Conservation (phyloP, 164 flowering plant genomes). For the Buxus sempervirens region DNA sequence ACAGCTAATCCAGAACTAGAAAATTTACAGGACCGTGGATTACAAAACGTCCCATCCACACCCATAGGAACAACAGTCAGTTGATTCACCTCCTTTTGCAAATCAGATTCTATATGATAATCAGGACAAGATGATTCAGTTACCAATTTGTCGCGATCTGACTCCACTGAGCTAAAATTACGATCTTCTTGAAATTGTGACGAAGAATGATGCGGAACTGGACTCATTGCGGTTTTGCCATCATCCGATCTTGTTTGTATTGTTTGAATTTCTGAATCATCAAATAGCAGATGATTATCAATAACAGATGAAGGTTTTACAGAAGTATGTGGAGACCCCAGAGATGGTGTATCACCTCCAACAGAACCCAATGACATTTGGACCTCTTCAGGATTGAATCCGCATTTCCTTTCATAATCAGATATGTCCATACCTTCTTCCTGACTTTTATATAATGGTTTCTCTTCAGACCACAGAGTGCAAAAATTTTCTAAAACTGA, state of each 20-base stretch:
- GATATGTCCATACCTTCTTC: constrained; percentile 13
- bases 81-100: constrained; percentile 16
- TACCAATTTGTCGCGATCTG: constrained; percentile 11
- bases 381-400: constrained; percentile 4
- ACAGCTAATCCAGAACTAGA: constrained; percentile 8
- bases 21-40: constrained; percentile 5
- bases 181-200: constrained; percentile 17
- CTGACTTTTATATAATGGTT: constrained; percentile 8
- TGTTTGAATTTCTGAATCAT: constrained; percentile 14
- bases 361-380: constrained; percentile 3
- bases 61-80: constrained; percentile 3
- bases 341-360: constrained; percentile 15
- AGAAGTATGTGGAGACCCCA: constrained; percentile 15
- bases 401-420: constrained; percentile 18
- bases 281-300: constrained; percentile 14
- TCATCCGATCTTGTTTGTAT: constrained; percentile 4
- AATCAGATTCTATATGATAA: constrained; percentile 11
- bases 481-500: constrained; percentile 17
- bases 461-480: constrained; percentile 18
- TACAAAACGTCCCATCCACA: neutral
- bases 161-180: constrained; percentile 8
- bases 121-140: constrained; percentile 12
- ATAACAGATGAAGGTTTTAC: neutral
- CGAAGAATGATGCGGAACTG: constrained; percentile 16
- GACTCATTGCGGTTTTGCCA: neutral